Base-by-base conservation (phyloP, 176 grass and related monocot genomes). In the Zoysia pacifica region DNA sequence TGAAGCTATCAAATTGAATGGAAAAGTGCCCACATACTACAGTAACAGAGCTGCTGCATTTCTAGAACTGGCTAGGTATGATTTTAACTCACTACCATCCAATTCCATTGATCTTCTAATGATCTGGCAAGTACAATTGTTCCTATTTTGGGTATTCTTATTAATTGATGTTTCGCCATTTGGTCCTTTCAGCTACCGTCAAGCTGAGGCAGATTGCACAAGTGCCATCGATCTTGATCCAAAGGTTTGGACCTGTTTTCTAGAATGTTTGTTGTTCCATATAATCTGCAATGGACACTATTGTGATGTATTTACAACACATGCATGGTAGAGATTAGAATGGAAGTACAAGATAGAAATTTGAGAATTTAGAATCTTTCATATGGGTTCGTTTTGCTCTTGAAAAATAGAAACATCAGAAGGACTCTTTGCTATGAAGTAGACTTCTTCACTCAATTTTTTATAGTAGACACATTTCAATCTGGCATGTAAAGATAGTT, bases 41-140 rank as follows among this genome's bases (percentile, higher is more conserved):
- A 99, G 84, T 67, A 99, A 99, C 75, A 89, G 97, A 86, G 93
- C 97, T 82, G 93, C 93, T 72, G 97, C 97, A 69, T 96, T 91
- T 88, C 82, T 99, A 60, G 93, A 93, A 87, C 35, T 90, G 73
- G 19, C 84, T 50, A 96, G 80, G 93, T 96, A 96, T 11, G 48
- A 44, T 79, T 53, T 75, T 36, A 19, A 14, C 36, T 43, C 6
- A 43, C 1, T 67, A 48, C 40, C 7, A 44, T 9, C 1, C 69
- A 73, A 64, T 82, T 44, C 76, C 38, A 41, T 38, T 19, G 50
- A 48, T 72, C 2, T 48, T 41, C 16, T 77, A 19, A 60, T 72
- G 60, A 62, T 51, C 66, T 81, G 16, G 41, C 48, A 70, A 65
- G 76, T 64, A 50, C 11, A 2, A 2, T 11, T 10, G 5, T 55